phyloP scores from a whole-genome alignment of 257 asterid genomes.

The Solanum gandarillasii region DNA sequence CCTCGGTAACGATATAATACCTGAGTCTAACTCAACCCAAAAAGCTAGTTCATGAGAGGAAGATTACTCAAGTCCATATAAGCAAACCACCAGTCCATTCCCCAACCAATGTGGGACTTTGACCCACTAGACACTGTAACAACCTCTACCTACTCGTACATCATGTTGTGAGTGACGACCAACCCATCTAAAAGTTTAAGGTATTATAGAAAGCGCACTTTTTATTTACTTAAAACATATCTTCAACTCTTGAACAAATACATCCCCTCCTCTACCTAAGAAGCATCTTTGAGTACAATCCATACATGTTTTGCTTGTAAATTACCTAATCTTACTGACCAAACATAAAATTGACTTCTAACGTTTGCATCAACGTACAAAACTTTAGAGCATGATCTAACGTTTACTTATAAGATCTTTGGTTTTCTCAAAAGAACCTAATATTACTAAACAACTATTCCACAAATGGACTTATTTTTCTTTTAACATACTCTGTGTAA shows the following conservation, averaged over 20 bases:
- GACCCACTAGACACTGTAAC: background rate
- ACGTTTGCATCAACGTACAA: background rate
- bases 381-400: background rate
- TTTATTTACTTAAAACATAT: background rate
- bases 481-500: background rate
- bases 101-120: background rate
- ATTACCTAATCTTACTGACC: background rate
- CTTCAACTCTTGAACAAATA: background rate
- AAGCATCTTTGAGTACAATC: background rate
- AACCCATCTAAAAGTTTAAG: background rate
- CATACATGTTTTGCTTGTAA: background rate
- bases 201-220: accelerated
- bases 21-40: background rate
- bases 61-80: background rate
- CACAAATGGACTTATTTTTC: background rate
- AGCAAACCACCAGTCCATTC: background rate
- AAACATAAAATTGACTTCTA: background rate
- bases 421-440: background rate
- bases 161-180: background rate
- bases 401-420: background rate
- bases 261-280: background rate
- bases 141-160: background rate
- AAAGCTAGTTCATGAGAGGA: background rate
- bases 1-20: background rate
- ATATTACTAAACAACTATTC: background rate